Evolutionary conservation across 345 rosid species (phyloP), one percentile per base, ranked within the genome.

Genomic region (Salix dunnii): DNA sequence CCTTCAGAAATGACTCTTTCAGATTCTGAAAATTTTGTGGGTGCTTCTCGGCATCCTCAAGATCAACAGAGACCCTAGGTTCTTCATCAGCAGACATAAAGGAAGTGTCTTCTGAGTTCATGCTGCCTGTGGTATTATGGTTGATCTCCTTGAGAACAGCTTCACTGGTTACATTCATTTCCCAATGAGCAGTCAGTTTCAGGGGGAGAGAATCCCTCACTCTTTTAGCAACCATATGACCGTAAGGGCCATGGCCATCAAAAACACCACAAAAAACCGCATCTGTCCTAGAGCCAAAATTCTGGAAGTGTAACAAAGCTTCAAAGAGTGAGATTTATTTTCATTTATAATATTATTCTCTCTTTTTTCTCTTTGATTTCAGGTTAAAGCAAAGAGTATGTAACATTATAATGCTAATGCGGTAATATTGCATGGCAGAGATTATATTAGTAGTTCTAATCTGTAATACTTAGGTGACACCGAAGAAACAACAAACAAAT

Each of bases 201-300:
- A 84, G 84, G 33, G 99, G 99, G 85, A 96, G 98, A 73, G 85
- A 86, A 81, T 96, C 99, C 82, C 99, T 86, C 71, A 96, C 98
- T 85, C 87, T 91, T 86, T 81, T 96, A 48, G 99, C 99, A 80
- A 94, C 99, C 97, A 92, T 82, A 81, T 96, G 98, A 75, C 99
- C 99, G 71, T 81, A 90, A 1, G 99, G 99, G 64, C 99, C 99
- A 51, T 96, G 99, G 23, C 99, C 99, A 88, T 96, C 99, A 84
- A 96, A 96, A 51, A 96, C 92, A 67, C 99, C 99, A 83, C 98
- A 92, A 83, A 96, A 94, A 62, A 94, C 75, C 40, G 97, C 89
- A 83, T 94, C 98, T 67, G 88, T 81, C 82, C 92, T 88, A 3
- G 98, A 89, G 62, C 90, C 93, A 64, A 96, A 96, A 76, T 90